A percentile compares a stretch with the other conserved stretches of the same genome.
Evolutionary conservation across 2,329 filamentous ascomycete genomes (phyloP).

Genomic region (Mycosphaerella sp.): DNA sequence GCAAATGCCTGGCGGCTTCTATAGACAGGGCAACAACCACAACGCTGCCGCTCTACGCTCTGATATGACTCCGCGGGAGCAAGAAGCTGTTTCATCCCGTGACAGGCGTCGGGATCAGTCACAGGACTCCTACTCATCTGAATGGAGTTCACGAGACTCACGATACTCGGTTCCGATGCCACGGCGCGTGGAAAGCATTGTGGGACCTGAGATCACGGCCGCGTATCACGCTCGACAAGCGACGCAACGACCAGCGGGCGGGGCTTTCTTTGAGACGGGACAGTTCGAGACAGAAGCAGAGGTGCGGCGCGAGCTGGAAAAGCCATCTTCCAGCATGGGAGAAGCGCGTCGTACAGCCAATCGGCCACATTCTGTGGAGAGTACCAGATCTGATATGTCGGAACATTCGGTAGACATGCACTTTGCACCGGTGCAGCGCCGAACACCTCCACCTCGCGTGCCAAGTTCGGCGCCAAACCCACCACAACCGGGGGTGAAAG

Average conservation of each 20-base stretch:
- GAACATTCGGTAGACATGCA: constrained; percentile 17
- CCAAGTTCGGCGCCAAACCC: not conserved
- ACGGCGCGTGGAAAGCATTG: constrained; percentile 64
- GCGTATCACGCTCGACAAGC: constrained; percentile 65
- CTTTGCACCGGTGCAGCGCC: constrained; percentile 11
- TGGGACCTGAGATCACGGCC: constrained; percentile 65
- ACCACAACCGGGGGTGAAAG: not conserved
- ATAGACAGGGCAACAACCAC: constrained; percentile 56
- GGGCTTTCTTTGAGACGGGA: constrained; percentile 38
- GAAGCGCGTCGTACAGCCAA: not conserved
- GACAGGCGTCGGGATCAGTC: constrained; percentile 24
- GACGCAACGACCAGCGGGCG: constrained; percentile 40
- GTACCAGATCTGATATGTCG: constrained; percentile 12
- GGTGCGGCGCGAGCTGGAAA: not conserved
- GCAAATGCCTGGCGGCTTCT: constrained; percentile 61
- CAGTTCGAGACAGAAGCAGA: constrained; percentile 1
- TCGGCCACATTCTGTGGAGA: constrained; percentile 12
- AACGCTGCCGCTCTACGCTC: constrained; percentile 55
- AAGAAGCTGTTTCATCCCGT: constrained; percentile 15
- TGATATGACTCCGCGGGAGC: constrained; percentile 41
- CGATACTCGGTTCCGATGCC: constrained; percentile 57
- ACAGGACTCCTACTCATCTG: constrained; percentile 57
- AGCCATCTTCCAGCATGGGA: constrained; percentile 3
- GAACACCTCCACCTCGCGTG: not conserved
- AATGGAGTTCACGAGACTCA: constrained; percentile 48